Base-by-base conservation (phyloP, 768 basidiomycete genomes). In the Pseudohyphozyma bogoriensis region DNA sequence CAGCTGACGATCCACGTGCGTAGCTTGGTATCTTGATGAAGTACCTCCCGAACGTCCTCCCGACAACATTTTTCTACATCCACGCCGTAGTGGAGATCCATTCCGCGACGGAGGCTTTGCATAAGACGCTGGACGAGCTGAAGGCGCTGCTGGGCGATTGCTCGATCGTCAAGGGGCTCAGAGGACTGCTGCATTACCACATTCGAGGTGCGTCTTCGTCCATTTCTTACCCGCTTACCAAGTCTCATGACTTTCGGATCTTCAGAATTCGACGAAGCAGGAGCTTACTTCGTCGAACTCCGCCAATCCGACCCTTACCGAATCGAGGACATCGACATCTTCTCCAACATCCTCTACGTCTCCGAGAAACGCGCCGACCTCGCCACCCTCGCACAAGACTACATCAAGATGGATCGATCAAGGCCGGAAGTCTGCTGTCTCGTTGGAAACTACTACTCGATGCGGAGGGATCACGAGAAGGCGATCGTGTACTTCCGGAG, bases 391-490 rank as follows among this genome's bases (percentile, higher is more conserved):
- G 95, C 93, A 11, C 90, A 91, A 64, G 85, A 92, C 66, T 93
- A 91, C 73, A 79, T 90, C 49, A 80, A 83, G 31, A 76, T 93
- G 35, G 91, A 97, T 69, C 85, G 89, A 74, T 87, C 93, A 75
- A 80, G 93, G 32, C 93, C 95, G 31, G 95, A 99, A 77, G 85
- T 93, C 4, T 96, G 93, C 72, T 93, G 89, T 72, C 78, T 97
- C 56, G 86, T 97, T 58, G 95, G 95, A n/a, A 97, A 97, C 70
- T 90, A 96, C 71, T 93, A 92, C 75, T 95, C 92, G 10, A 79
- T 93, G 18, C 83, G 90, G 31, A 82, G 83, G 16, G 93, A 97
- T 70, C 91, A 96, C 73, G 89, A 89, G 72, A 92, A 93, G 75
- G 91, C 95, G 1, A 85, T 96, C 66, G 86, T 86, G 69, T 96